phyloP scores from a whole-genome alignment of 768 basidiomycete genomes.

The Serendipita indica region DNA sequence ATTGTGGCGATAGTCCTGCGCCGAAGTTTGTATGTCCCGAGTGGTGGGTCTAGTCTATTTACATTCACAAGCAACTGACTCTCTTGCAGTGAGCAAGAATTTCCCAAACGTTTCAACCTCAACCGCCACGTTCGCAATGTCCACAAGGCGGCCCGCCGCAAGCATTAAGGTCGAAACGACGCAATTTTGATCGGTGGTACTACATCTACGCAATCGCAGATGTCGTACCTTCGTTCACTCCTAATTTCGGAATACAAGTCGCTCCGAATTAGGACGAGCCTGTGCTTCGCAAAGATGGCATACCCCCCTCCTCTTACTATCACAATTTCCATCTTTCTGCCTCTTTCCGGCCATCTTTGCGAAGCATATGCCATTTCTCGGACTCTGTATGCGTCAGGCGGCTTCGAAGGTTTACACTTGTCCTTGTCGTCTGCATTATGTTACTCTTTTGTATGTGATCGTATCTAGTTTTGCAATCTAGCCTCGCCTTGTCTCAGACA shows the following conservation, averaged over 20 bases:
- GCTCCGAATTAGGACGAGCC: background rate
- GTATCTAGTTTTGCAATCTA: background rate
- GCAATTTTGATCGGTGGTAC: background rate
- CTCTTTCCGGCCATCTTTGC: background rate
- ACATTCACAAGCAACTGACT: background rate
- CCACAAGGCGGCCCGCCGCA: background rate
- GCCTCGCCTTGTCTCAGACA: background rate
- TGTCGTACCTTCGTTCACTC: background rate
- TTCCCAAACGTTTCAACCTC: background rate
- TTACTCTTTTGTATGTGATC: background rate
- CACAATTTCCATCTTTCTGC: background rate
- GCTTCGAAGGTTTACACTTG: background rate
- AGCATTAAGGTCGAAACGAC: no score
- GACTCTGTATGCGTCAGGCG: background rate
- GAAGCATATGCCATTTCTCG: background rate
- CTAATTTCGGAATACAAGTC: background rate
- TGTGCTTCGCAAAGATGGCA: conserved; percentile 9
- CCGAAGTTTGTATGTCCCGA: background rate
- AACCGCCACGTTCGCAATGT: background rate
- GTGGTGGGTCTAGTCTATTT: background rate
- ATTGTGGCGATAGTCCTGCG: background rate
- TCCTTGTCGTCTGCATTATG: background rate
- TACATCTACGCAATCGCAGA: conserved; percentile 3
- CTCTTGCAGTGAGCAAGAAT: background rate
- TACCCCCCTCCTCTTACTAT: background rate